Evolutionary conservation across 192 early-diverging fungal genomes (phyloP), one percentile per base, ranked within the genome.

Genomic region (Fimicolochytrium jonesii): DNA sequence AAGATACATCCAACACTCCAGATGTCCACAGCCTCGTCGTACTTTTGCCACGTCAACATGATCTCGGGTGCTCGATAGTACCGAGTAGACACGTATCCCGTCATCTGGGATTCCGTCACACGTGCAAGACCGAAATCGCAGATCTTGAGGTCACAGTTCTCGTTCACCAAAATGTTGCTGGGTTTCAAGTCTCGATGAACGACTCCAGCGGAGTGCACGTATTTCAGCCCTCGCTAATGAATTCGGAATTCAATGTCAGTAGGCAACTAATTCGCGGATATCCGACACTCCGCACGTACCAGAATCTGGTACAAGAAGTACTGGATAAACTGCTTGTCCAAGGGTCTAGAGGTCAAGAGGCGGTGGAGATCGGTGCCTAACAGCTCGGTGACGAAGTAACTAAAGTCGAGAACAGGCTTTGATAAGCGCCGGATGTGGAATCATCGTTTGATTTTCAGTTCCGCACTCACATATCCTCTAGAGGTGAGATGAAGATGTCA

Each of bases 1-100:
- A 96, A 88, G 57, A 96, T 96, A 73, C 93, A 96, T 30, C 93
- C 93, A 1, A 87, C 78, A 78, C 90, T 92, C 93, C 93, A 96
- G 56, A 96, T 90, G 69, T 96, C 93, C 6, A 96, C 92, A 69
- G 92, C 93, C 41, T 93, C 89, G 46, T 93, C 92, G 76, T 98
- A 98, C 61, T 91, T 93, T 71, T 95, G 93, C 89, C 92, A 95
- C 32, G 92, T 93, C 45, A 98, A 76, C 93, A 98, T 95, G 66
- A 98, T 96, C 59, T 98, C 95, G 31, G 95, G 95, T 10, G 95
- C 93, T 59, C 95, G 88, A 69, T 98, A 98, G 77, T 96, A 96
- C 35, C 95, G 81, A 13, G 95, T 96, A 6, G 93, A 92, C 20
- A 96, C 95, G 73, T 98, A 98, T 69, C 94, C 94, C 22, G 94